phyloP scores from a whole-genome alignment of 139 green algal species.

The Mychonastes homosphaera region DNA sequence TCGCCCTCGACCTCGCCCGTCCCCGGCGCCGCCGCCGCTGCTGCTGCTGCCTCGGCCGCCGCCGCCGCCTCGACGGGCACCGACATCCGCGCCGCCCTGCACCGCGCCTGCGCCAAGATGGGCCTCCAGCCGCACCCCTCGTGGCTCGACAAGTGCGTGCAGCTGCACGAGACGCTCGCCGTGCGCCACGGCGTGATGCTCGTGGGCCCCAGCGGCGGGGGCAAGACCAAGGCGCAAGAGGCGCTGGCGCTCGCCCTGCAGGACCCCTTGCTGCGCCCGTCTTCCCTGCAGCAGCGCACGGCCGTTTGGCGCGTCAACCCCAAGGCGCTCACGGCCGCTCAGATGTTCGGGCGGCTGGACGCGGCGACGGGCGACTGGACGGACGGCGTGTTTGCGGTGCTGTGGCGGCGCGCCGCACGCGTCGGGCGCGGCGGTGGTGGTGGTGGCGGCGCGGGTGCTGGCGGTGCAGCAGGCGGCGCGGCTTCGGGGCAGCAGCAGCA shows the following conservation, averaged over 20 bases:
- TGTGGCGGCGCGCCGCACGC: constrained; percentile 71
- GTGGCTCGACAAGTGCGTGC: constrained; percentile 92
- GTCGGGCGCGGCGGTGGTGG: too few species aligned
- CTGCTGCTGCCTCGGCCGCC: too few species aligned
- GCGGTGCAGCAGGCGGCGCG: background rate
- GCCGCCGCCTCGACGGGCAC: too few species aligned
- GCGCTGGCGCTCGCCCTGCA: constrained; percentile 76
- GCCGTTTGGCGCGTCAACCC: constrained; percentile 86
- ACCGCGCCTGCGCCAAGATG: too few species aligned
- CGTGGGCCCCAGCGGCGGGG: constrained; percentile 71
- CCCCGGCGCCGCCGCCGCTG: too few species aligned
- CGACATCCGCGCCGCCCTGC: too few species aligned
- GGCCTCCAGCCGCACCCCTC: constrained; percentile 62
- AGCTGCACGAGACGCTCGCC: constrained; percentile 92
- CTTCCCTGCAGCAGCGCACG: constrained; percentile 76
- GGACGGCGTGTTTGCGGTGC: constrained; percentile 86
- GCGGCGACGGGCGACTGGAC: constrained; percentile 89
- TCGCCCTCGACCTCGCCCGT: too few species aligned
- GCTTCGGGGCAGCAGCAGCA: constrained; percentile 1
- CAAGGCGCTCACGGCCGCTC: constrained; percentile 78
- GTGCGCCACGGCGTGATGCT: constrained; percentile 88
- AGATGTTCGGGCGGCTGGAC: constrained; percentile 67
- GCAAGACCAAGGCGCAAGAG: constrained; percentile 82
- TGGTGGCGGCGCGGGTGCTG: too few species aligned
- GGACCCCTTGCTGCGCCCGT: too few species aligned